These are phyloP conservation scores for Trichoderma polysporum DNA, from an alignment of 2,329 filamentous ascomycete genomes.

Conservation along the genomic window DNA sequence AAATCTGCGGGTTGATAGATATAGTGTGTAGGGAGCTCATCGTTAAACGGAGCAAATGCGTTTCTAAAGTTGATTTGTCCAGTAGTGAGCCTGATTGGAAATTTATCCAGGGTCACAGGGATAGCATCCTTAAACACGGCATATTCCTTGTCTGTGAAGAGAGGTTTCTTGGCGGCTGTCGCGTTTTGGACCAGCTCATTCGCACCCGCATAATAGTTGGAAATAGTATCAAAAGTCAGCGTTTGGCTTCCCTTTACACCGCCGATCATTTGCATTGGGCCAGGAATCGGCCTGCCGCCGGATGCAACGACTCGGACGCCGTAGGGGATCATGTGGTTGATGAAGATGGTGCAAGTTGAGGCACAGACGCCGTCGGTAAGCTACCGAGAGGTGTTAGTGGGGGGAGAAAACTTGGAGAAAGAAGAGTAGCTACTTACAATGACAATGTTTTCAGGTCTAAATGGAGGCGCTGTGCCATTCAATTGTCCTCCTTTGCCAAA, in stretches of 20 bases:
- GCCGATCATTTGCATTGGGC: conserved; percentile 58
- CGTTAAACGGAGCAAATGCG: conserved; percentile 32
- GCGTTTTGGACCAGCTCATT: not conserved
- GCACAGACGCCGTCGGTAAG: conserved; percentile 56
- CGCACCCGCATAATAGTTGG: not conserved
- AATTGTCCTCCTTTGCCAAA: conserved; percentile 7
- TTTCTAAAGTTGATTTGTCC: conserved; percentile 24
- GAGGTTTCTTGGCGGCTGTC: not conserved
- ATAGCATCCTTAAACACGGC: not conserved
- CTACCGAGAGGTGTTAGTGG: not conserved
- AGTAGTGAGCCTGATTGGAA: not conserved
- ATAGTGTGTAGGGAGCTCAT: conserved; percentile 53
- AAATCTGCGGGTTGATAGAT: conserved; percentile 58
- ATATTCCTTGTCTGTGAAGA: conserved; percentile 1
- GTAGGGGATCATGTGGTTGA: conserved; percentile 49
- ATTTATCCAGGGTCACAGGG: not conserved
- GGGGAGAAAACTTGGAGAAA: too few species aligned
- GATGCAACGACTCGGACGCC: conserved; percentile 57
- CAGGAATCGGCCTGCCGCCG: conserved; percentile 55
- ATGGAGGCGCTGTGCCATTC: conserved; percentile 27
- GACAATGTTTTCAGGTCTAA: conserved; percentile 41
- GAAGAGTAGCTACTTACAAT: conserved; percentile 36
- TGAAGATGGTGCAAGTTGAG: conserved; percentile 60
- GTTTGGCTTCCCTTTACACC: conserved; percentile 55
- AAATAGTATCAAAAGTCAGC: conserved; percentile 29